These are phyloP conservation scores for Leptographium wingfieldii DNA, from an alignment of 2,329 filamentous ascomycete genomes.

Conservation along the genomic window DNA sequence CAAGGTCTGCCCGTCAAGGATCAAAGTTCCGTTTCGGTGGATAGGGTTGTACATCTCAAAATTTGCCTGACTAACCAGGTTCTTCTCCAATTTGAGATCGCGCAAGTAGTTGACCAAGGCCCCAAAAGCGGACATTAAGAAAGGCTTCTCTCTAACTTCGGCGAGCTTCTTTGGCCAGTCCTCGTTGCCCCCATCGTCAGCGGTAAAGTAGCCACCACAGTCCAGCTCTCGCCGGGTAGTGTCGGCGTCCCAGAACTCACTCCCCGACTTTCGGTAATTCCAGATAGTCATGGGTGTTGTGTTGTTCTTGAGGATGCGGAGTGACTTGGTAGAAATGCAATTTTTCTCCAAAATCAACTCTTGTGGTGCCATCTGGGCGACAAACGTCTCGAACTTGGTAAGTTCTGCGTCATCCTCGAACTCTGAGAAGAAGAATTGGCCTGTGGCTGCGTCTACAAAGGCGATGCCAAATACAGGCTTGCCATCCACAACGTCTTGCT, in stretches of 20 bases:
- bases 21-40: slow-evolving; percentile 73
- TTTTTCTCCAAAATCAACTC: slow-evolving; percentile 86
- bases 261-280: slow-evolving; percentile 78
- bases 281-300: slow-evolving; percentile 86
- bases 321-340: slow-evolving; percentile 70
- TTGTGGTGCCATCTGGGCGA: slow-evolving; percentile 80
- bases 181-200: slow-evolving; percentile 33
- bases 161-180: slow-evolving; percentile 70
- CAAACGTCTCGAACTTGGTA: slow-evolving; percentile 93
- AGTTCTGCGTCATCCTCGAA: slow-evolving; percentile 87
- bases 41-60: slow-evolving; percentile 91
- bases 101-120: slow-evolving; percentile 79
- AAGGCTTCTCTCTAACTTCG: slow-evolving; percentile 62
- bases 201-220: slow-evolving; percentile 63
- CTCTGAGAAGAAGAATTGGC: slow-evolving; percentile 85
- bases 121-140: slow-evolving; percentile 83
- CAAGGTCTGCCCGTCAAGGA: slow-evolving; percentile 89
- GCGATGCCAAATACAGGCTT: slow-evolving; percentile 79
- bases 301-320: slow-evolving; percentile 93
- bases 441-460: slow-evolving; percentile 91
- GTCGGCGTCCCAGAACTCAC: slow-evolving; percentile 86
- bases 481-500: slow-evolving; percentile 55
- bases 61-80: slow-evolving; percentile 77
- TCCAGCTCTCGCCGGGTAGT: slow-evolving; percentile 70
- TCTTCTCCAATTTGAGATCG: slow-evolving; percentile 76